Evolutionary conservation across 768 basidiomycete genomes (phyloP).

Genomic region (Vararia minispora): DNA sequence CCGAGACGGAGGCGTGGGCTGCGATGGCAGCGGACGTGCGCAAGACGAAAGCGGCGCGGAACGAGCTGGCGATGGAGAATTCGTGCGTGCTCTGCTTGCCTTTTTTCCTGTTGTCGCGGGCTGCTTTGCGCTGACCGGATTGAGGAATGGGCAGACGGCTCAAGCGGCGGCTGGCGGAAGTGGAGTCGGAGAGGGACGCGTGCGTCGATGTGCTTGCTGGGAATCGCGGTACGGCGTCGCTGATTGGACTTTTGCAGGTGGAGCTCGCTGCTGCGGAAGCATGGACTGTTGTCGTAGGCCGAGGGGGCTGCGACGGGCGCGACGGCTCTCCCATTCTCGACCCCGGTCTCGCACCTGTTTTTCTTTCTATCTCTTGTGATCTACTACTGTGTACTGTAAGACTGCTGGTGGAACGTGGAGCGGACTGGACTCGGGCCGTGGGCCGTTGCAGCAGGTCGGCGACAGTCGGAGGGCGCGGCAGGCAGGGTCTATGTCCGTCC

Average conservation of each 20-base stretch:
- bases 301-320: too few relatives aligned
- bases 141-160: slow-evolving; percentile 36
- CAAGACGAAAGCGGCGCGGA: slow-evolving; percentile 65
- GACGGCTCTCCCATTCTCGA: too few relatives aligned
- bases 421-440: too few relatives aligned
- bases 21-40: slow-evolving; percentile 65
- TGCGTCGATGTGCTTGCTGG: slow-evolving; percentile 28
- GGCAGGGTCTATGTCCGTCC: too few relatives aligned
- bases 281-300: too few relatives aligned
- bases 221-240: slow-evolving; percentile 5
- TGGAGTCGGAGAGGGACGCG: slow-evolving; percentile 73
- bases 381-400: too few relatives aligned
- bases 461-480: too few relatives aligned
- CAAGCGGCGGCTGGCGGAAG: slow-evolving; percentile 57
- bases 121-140: neutral
- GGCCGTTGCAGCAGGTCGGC: too few relatives aligned
- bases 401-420: too few relatives aligned
- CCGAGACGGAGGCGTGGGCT: slow-evolving; percentile 75
- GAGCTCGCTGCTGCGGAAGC: slow-evolving; percentile 45
- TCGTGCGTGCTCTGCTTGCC: slow-evolving; percentile 45
- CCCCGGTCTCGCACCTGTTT: too few relatives aligned
- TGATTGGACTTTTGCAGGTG: slow-evolving; percentile 34
- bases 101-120: neutral
- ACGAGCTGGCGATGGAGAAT: slow-evolving; percentile 68
- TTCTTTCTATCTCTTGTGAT: too few relatives aligned